Evolutionary conservation across 78 protist species (phyloP).

Genomic region (Isochrysis galbana): DNA sequence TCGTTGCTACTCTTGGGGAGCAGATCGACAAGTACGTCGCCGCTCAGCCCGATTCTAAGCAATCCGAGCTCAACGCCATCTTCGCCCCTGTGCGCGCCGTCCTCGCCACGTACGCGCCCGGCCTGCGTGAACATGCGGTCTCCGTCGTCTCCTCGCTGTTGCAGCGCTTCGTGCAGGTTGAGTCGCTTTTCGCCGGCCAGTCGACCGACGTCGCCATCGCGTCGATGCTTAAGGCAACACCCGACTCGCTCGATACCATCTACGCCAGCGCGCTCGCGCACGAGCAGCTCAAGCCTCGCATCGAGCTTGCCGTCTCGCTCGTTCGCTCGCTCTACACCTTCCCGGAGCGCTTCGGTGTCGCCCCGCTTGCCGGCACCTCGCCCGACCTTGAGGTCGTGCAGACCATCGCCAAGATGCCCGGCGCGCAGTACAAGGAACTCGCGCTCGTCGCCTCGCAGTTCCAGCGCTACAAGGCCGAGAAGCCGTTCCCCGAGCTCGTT

Average conservation of each 20-base stretch:
- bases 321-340: not conserved
- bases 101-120: not conserved
- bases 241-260: not conserved
- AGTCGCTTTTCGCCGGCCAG: not conserved
- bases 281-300: not conserved
- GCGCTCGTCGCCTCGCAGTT: not conserved
- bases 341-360: not conserved
- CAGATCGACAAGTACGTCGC: not conserved
- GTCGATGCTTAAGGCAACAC: not conserved
- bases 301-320: not conserved
- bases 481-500: slow-evolving; percentile 63
- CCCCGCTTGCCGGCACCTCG: not conserved
- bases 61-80: not conserved
- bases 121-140: not conserved
- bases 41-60: not conserved
- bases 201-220: not conserved
- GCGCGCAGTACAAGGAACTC: no score
- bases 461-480: slow-evolving; percentile 52
- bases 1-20: not conserved
- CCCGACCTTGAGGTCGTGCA: not conserved
- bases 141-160: not conserved
- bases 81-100: not conserved
- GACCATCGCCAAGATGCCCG: not conserved
- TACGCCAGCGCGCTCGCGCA: not conserved
- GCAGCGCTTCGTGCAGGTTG: not conserved